These are phyloP conservation scores for Lyophyllum semitale DNA, from an alignment of 768 basidiomycete genomes.

Conservation along the genomic window DNA sequence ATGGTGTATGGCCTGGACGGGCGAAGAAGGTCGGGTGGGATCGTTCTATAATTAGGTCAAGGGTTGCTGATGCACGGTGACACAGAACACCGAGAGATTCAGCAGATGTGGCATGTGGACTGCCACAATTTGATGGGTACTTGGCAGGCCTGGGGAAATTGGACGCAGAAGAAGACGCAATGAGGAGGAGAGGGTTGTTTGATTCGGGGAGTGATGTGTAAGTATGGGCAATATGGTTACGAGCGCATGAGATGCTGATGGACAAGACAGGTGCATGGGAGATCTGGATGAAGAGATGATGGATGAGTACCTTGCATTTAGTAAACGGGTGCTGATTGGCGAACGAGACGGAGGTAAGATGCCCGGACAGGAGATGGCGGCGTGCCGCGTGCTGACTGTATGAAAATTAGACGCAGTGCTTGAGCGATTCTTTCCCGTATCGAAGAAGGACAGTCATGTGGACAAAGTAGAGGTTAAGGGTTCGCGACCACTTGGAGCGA, in stretches of 20 bases:
- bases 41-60: background rate
- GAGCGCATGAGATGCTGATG: slow-evolving; percentile 7
- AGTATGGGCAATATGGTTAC: slow-evolving; percentile 21
- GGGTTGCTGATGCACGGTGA: slow-evolving; percentile 6
- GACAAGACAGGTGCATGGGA: slow-evolving; percentile 47
- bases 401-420: slow-evolving; percentile 25
- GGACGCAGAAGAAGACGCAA: slow-evolving; percentile 32
- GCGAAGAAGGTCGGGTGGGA: slow-evolving; percentile 41
- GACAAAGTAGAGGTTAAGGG: background rate
- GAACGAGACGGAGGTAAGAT: slow-evolving; percentile 26
- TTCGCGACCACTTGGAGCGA: slow-evolving; percentile 13
- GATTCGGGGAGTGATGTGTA: slow-evolving; percentile 48
- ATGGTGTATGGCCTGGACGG: slow-evolving; percentile 87
- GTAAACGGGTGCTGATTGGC: slow-evolving; percentile 52
- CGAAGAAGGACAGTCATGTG: slow-evolving; percentile 6
- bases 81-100: slow-evolving; percentile 43
- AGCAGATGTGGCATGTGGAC: slow-evolving; percentile 60
- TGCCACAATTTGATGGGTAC: slow-evolving; percentile 56
- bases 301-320: slow-evolving; percentile 70
- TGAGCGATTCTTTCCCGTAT: slow-evolving; percentile 44
- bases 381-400: slow-evolving; percentile 11
- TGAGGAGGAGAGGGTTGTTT: slow-evolving; percentile 37
- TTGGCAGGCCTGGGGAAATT: slow-evolving; percentile 41
- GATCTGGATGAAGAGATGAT: slow-evolving; percentile 52
- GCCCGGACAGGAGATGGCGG: slow-evolving; percentile 10